phyloP scores from a whole-genome alignment of 177 flowering plant genomes.

The Tripterygium wilfordii region DNA sequence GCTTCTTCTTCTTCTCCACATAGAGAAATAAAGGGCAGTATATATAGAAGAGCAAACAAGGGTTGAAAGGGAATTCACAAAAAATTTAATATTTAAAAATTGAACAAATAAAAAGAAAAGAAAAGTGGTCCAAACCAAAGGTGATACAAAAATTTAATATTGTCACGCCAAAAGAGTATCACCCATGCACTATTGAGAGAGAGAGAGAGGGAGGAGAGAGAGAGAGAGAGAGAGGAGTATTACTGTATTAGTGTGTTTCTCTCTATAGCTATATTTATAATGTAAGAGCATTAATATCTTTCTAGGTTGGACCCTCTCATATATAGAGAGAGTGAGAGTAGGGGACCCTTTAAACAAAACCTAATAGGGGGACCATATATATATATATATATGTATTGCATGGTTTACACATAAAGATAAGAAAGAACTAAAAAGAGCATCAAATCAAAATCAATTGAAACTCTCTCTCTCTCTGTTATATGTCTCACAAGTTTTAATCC shows the following conservation, averaged over 20 bases:
- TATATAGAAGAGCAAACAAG: constrained; percentile 24
- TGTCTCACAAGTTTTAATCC: constrained; percentile 18
- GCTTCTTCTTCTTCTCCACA: neutral
- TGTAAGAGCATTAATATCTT: constrained; percentile 37
- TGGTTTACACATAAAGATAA: constrained; percentile 28
- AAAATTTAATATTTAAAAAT: constrained; percentile 1
- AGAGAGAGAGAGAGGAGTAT: no score
- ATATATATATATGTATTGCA: constrained; percentile 15
- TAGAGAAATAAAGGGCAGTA: constrained; percentile 10
- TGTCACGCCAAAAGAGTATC: constrained; percentile 45
- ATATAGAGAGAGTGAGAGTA: no score
- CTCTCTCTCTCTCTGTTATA: constrained; percentile 8
- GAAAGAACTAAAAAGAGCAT: constrained; percentile 18
- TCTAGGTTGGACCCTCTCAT: constrained; percentile 19
- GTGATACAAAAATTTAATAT: constrained; percentile 50
- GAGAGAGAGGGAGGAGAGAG: no score
- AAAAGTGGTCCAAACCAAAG: constrained; percentile 54
- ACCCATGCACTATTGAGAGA: constrained; percentile 43
- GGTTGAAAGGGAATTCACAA: constrained; percentile 1
- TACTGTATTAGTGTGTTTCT: constrained; percentile 41
- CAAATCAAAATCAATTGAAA: constrained; percentile 15
- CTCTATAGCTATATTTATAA: constrained; percentile 29
- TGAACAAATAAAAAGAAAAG: constrained; percentile 9
- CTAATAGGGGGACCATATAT: constrained; percentile 38
- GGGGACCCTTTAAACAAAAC: constrained; percentile 15